These are phyloP conservation scores for Penicillium capsulatum DNA, from an alignment of 2,329 filamentous ascomycete species.

Conservation along the genomic window DNA sequence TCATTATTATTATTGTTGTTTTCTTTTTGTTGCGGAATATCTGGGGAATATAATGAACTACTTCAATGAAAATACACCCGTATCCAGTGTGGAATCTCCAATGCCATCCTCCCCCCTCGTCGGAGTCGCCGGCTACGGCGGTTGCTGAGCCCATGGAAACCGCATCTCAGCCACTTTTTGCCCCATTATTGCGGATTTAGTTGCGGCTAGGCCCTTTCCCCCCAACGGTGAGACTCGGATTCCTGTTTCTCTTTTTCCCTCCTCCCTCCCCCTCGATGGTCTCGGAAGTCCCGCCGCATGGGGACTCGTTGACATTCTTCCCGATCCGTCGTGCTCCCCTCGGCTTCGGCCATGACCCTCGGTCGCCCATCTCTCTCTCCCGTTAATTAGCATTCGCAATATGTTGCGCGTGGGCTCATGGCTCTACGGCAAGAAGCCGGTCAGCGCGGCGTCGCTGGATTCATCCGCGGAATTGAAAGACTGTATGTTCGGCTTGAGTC, in stretches of 20 bases:
- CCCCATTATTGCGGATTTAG: not conserved
- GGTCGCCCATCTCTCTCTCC: not conserved
- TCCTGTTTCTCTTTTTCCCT: slow-evolving; percentile 5
- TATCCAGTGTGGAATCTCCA: too few species aligned
- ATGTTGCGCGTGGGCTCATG: slow-evolving; percentile 44
- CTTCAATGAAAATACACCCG: too few species aligned
- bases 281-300: slow-evolving; percentile 21
- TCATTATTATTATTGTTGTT: too few species aligned
- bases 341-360: slow-evolving; percentile 8
- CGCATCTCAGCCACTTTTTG: slow-evolving; percentile 1
- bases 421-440: slow-evolving; percentile 43
- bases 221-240: not conserved
- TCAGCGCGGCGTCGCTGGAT: slow-evolving; percentile 50
- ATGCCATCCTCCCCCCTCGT: too few species aligned
- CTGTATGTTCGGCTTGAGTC: slow-evolving; percentile 31
- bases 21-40: too few species aligned
- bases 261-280: slow-evolving; percentile 10
- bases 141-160: not conserved
- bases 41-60: too few species aligned
- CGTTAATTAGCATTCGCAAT: slow-evolving; percentile 4
- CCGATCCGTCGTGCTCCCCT: slow-evolving; percentile 19
- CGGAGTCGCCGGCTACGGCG: too few species aligned
- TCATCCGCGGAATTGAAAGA: slow-evolving; percentile 55
- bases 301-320: slow-evolving; percentile 26
- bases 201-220: not conserved